Evolutionary conservation across 169 alveolate genomes (phyloP), one percentile per base, ranked within the genome.

Genomic region (Babesia sp.): DNA sequence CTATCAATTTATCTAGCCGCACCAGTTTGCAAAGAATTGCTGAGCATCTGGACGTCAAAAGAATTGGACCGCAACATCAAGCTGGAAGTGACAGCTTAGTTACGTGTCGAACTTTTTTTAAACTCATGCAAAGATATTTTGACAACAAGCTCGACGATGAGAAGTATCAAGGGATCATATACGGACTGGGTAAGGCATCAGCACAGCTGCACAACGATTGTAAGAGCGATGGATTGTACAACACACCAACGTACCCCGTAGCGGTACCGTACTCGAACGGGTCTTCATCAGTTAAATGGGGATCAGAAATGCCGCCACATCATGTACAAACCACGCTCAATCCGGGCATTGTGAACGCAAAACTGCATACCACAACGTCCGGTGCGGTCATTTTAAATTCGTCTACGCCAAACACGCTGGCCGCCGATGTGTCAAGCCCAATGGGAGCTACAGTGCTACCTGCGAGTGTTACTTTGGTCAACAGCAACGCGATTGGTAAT

Each of bases 61-160:
- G 99, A 60, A 90, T 96, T 18, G 99, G 99, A 28, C 95, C 95
- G 53, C 96, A 91, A 54, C 99, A 98, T 73, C 98, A 97, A 83
- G 99, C 99, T 2, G 99, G 99, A 51, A 94, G 98, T 71, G 99
- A 98, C 82, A 91, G 97, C 24, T 89, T 95, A 20, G 97, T 98
- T 36, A 98, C 99, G 1, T 91, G 96, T 56, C 85, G 95, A 31
- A 96, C 97, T 26, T 97, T 94, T 85, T 96, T 96, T 84, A 94
- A 95, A 83, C 89, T 96, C 45, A 74, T 92, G 90, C 93, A 91
- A 55, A 46, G 86, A 16, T 92, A 91, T 77, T 92, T 92, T 56
- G 95, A 90, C 39, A 90, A 90, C 71, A 76, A 90, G 71, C 77
- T 92, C 53, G 95, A 92, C 59, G 96, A 92, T 54, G 85, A 89